These are phyloP conservation scores for Cladophialophora psammophila DNA, from an alignment of 2,329 filamentous ascomycete genomes.

Conservation along the genomic window DNA sequence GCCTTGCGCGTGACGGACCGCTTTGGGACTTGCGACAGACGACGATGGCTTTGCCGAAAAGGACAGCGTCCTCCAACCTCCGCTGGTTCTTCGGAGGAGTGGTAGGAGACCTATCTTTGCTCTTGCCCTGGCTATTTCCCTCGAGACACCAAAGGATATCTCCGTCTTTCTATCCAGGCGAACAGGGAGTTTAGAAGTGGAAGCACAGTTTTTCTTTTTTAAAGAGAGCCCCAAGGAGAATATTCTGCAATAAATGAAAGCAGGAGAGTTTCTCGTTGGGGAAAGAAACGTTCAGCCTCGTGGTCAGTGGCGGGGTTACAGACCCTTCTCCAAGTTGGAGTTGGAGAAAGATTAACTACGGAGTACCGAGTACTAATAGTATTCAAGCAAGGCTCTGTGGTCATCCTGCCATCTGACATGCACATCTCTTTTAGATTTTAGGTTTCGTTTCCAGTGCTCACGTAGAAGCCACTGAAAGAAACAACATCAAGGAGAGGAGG, in stretches of 20 bases:
- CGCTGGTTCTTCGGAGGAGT: background rate
- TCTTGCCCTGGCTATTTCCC: background rate
- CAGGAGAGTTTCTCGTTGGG: background rate
- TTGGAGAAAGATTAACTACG: slow-evolving; percentile 2
- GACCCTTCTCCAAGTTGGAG: slow-evolving; percentile 10
- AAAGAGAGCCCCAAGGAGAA: no score
- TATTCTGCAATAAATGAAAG: background rate
- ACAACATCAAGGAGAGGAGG: background rate
- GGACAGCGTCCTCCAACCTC: background rate
- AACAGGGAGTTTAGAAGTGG: no score
- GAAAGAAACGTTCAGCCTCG: slow-evolving; percentile 18
- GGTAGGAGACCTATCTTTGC: background rate
- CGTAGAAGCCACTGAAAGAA: background rate
- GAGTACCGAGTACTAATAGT: background rate
- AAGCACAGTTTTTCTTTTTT: no score
- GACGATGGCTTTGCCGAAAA: background rate
- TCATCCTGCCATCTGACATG: no score
- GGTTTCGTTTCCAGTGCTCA: no score
- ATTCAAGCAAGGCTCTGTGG: background rate
- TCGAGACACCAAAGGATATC: background rate
- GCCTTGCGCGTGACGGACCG: background rate
- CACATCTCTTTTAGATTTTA: no score
- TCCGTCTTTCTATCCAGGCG: background rate
- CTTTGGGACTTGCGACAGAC: background rate
- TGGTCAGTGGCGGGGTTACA: background rate